phyloP scores from a whole-genome alignment of 2,329 filamentous ascomycete species.

The Chaetomium sp. region DNA sequence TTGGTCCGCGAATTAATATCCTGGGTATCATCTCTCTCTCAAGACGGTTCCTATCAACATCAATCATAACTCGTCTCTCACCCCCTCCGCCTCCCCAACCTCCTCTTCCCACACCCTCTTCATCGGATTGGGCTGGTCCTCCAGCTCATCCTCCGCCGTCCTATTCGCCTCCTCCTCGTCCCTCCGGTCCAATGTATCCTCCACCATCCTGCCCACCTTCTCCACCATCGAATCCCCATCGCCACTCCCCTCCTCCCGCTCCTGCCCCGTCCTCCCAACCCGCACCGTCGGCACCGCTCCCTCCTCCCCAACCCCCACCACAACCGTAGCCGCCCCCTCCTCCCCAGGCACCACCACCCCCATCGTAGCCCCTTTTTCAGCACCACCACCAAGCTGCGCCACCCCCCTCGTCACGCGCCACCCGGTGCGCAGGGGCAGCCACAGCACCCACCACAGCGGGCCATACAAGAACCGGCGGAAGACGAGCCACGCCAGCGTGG shows the following conservation, averaged over 20 bases:
- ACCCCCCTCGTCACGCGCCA: constrained; percentile 62
- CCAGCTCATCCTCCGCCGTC: constrained; percentile 32
- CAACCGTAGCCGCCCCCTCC: constrained; percentile 33
- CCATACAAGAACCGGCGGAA: constrained; percentile 86
- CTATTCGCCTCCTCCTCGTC: constrained; percentile 38
- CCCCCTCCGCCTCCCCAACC: constrained; percentile 27
- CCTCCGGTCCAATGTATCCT: constrained; percentile 36
- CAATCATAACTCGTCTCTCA: constrained; percentile 39
- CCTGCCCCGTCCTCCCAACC: constrained; percentile 44
- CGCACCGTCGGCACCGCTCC: constrained; percentile 54
- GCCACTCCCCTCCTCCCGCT: constrained; percentile 31
- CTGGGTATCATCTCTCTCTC: constrained; percentile 11
- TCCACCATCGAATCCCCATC: constrained; percentile 51
- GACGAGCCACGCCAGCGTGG: constrained; percentile 80
- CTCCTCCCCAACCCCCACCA: constrained; percentile 40
- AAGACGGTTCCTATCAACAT: background rate
- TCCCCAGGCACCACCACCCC: constrained; percentile 33
- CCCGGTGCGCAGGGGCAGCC: constrained; percentile 72
- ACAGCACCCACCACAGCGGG: constrained; percentile 85
- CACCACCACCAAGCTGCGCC: constrained; percentile 36
- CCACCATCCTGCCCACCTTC: constrained; percentile 54
- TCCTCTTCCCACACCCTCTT: constrained; percentile 63
- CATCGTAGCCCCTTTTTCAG: constrained; percentile 26
- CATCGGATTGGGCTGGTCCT: constrained; percentile 54
- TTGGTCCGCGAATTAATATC: background rate